phyloP scores from a whole-genome alignment of 1,284 basidiomycete genomes.

The Naganishia cerealis region DNA sequence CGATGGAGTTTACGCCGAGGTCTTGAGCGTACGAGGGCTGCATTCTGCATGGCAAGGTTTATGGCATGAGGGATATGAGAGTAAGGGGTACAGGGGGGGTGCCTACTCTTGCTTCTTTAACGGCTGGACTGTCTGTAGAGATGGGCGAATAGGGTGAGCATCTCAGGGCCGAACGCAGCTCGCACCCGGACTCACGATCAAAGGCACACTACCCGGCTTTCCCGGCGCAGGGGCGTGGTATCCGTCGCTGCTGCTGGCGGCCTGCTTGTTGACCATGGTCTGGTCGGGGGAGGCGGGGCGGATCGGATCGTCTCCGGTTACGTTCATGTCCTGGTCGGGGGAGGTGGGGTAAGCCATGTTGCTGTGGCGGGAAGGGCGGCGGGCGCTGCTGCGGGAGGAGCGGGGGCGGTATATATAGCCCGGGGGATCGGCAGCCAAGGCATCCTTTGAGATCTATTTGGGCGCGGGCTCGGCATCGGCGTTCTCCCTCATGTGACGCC shows the following conservation, averaged over 20 bases:
- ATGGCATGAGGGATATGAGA: not conserved
- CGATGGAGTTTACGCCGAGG: constrained; percentile 62
- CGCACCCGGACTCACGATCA: constrained; percentile 22
- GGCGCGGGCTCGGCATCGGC: too few relatives aligned
- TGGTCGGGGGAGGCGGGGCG: constrained; percentile 28
- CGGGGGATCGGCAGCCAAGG: too few relatives aligned
- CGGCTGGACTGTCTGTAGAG: constrained; percentile 50
- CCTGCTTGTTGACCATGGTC: constrained; percentile 22
- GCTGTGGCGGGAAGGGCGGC: not conserved
- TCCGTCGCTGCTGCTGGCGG: constrained; percentile 9
- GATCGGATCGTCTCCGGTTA: constrained; percentile 29
- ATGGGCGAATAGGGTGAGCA: constrained; percentile 5
- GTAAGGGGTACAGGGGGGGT: constrained; percentile 50
- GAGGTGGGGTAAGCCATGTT: constrained; percentile 8
- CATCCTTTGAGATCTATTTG: too few relatives aligned
- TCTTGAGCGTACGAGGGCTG: constrained; percentile 83
- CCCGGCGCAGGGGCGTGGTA: constrained; percentile 19
- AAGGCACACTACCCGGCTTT: constrained; percentile 1
- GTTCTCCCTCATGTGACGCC: too few relatives aligned
- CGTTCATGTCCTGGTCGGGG: constrained; percentile 21
- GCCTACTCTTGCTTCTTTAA: constrained; percentile 51
- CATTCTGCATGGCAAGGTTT: constrained; percentile 40
- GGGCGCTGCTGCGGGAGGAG: too few relatives aligned
- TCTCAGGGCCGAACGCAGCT: not conserved
- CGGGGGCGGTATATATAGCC: too few relatives aligned